A percentile compares a stretch with the other conserved stretches of the same genome.
Conservation (phyloP, 2,329 filamentous ascomycete genomes). For the Ophiognomonia clavigignenti-juglandacearum region DNA sequence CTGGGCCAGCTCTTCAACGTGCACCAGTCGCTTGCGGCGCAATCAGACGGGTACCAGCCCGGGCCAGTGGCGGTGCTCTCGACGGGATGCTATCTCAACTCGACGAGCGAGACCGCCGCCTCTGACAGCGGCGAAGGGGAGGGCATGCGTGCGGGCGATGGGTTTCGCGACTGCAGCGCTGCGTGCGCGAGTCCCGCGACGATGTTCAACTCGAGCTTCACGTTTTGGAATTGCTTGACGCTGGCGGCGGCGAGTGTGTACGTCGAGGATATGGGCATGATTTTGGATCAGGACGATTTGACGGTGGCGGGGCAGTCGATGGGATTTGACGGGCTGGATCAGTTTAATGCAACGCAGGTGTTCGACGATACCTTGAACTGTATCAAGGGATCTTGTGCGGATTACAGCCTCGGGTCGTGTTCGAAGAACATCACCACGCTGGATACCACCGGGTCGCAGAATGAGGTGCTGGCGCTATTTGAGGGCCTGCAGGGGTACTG, state of each 20-base stretch:
- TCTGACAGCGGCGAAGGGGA: no score
- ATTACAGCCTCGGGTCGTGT: conserved; percentile 13
- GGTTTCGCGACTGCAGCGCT: conserved; percentile 9
- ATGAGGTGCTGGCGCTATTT: conserved; percentile 7
- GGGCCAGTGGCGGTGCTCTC: conserved; percentile 3
- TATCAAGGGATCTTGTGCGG: conserved; percentile 11
- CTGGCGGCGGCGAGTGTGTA: conserved; percentile 9
- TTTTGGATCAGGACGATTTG: conserved; percentile 1
- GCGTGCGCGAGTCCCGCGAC: conserved; percentile 1
- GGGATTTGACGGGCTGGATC: conserved; percentile 5
- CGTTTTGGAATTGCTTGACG: conserved; percentile 12
- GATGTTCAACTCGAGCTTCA: conserved; percentile 15
- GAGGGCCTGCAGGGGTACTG: conserved; percentile 6
- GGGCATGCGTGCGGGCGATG: background rate
- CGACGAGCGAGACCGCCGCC: background rate
- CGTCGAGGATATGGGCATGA: background rate
- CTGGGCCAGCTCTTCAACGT: conserved; percentile 7
- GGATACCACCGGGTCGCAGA: conserved; percentile 1
- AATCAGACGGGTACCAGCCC: background rate
- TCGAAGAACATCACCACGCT: conserved; percentile 5
- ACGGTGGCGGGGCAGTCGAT: background rate
- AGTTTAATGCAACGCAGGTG: conserved; percentile 12
- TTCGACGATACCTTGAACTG: conserved; percentile 2
- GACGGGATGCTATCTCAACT: conserved; percentile 12
- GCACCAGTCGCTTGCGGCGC: background rate